These are phyloP conservation scores for Candida arabinofermentans DNA, from an alignment of 805 yeast species.

Conservation along the genomic window DNA sequence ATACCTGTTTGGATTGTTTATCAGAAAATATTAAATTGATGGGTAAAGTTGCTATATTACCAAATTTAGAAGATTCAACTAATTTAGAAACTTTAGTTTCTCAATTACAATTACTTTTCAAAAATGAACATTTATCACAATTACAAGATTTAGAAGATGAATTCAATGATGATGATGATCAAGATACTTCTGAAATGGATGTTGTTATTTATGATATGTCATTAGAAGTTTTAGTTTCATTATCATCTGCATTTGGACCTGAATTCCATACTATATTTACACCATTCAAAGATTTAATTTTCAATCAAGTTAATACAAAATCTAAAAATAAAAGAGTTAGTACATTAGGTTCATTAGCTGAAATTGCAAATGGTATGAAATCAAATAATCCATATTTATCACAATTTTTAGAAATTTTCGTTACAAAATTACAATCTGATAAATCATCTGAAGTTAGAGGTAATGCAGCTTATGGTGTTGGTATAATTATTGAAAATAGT, in stretches of 20 bases:
- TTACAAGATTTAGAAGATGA: conserved; percentile 53
- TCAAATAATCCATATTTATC: conserved; percentile 59
- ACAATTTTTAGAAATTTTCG: conserved; percentile 68
- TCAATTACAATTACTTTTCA: conserved; percentile 67
- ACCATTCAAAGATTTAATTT: conserved; percentile 63
- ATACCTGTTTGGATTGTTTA: conserved; percentile 69
- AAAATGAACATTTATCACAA: conserved; percentile 84
- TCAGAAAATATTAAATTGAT: conserved; percentile 62
- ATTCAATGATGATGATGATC: conserved; percentile 33
- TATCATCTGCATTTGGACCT: conserved; percentile 71
- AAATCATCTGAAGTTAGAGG: conserved; percentile 86
- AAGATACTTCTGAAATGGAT: conserved; percentile 53
- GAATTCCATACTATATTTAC: conserved; percentile 71
- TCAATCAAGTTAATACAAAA: conserved; percentile 54
- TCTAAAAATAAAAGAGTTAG: conserved; percentile 73
- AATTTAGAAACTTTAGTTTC: conserved; percentile 64
- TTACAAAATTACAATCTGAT: conserved; percentile 65
- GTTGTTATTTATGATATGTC: conserved; percentile 81
- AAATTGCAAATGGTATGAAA: conserved; percentile 74
- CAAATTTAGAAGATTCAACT: conserved; percentile 49
- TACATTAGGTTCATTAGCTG: conserved; percentile 88
- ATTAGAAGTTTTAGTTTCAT: conserved; percentile 75
- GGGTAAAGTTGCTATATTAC: conserved; percentile 72
- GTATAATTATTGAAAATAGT: conserved; percentile 59
- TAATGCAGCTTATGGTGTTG: conserved; percentile 94